Evolutionary conservation across 306 rosid species (phyloP), one percentile per base, ranked within the genome.

Genomic region (Casuarina glauca): DNA sequence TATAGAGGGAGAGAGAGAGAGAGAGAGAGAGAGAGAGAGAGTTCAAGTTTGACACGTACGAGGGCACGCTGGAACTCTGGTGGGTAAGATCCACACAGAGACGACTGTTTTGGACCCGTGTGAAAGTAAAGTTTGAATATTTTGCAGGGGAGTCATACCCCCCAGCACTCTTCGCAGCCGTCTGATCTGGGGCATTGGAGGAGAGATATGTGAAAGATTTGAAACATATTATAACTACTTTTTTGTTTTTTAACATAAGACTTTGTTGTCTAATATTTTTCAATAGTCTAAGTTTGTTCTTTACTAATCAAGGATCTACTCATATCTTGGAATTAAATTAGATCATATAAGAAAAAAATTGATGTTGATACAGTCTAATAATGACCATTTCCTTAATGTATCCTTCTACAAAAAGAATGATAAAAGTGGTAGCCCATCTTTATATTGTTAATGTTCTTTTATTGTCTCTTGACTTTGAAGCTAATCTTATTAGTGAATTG

Each of bases 91-190:
- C 1, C 76, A 3, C 9, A 12, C 7, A 51, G 57, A 77, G 76
- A 82, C 69, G 84, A 86, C 91, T 75, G 78, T 61, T 68, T 86
- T 79, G 87, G 39, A 94, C 85, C 94, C 87, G 51, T 9, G 83
- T 75, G 81, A 74, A 87, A 54, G 6, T 46, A 11, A 16, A 35
- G 42, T 70, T 48, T n/a, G 17, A 15, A 48, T 38, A 8, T n/a
- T 38, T 10, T 73, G 71, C 32, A 26, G 1, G 32, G 32, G 32
- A 26, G 32, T 26, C 32, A 26, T 26, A 26, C 32, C 32, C 32
- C 32, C 32, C 32, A 0, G 32, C 32, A 26, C 32, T 26, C 32
- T 26, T 26, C 32, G 32, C 32, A 26, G 32, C 32, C 32, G 32
- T 26, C 32, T 26, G 32, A 26, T 26, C 32, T 0, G 32, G 32